Conservation (phyloP, 371 early-diverging fungal species). For the Syncephalis plumigaleata region DNA sequence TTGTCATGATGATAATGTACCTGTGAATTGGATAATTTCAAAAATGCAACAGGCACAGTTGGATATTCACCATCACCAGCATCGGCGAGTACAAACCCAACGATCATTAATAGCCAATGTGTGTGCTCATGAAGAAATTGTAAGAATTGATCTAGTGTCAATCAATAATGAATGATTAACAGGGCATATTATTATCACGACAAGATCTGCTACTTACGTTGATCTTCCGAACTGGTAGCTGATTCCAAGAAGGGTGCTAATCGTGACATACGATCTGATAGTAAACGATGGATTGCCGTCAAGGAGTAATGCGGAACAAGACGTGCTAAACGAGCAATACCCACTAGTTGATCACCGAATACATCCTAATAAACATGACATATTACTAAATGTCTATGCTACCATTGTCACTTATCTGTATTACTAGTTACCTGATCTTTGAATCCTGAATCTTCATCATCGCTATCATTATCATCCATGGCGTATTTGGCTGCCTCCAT, state of each 20-base stretch:
- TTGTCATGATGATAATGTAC: background rate
- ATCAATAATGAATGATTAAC: too few relatives aligned
- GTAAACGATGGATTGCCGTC: conserved; percentile 21
- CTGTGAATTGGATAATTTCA: conserved; percentile 35
- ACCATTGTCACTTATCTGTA: too few relatives aligned
- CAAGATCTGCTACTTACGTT: conserved; percentile 1
- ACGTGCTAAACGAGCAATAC: conserved; percentile 43
- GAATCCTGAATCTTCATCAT: conserved; percentile 27
- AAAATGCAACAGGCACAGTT: conserved; percentile 38
- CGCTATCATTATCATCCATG: conserved; percentile 31
- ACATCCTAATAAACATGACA: conserved; percentile 19
- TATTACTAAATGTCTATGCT: background rate
- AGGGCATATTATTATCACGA: conserved; percentile 10
- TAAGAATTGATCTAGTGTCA: conserved; percentile 12
- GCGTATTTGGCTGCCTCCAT: conserved; percentile 34
- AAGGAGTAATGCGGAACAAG: conserved; percentile 31
- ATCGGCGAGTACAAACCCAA: conserved; percentile 47
- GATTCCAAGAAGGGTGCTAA: conserved; percentile 21
- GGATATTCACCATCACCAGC: conserved; percentile 52
- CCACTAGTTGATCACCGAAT: conserved; percentile 53
- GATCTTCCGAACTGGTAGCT: background rate
- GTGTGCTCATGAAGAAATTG: conserved; percentile 36
- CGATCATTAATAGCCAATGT: conserved; percentile 57
- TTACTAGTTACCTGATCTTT: conserved; percentile 33
- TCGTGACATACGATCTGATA: conserved; percentile 24